These are phyloP conservation scores for Zygotorulaspora danielsina DNA, from an alignment of 805 yeast genomes.

Conservation along the genomic window DNA sequence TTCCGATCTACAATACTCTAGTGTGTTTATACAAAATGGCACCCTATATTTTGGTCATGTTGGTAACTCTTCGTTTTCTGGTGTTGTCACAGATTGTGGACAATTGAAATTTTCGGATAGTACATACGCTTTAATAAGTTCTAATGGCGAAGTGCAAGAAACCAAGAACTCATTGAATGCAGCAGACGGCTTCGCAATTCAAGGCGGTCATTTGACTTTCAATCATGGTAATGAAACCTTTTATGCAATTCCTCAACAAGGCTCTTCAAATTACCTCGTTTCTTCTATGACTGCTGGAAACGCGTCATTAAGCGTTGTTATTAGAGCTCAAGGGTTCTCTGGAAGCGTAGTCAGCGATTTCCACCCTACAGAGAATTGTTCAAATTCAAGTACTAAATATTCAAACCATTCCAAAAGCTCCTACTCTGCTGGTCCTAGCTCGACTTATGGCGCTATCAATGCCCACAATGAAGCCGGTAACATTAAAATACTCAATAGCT, in stretches of 20 bases:
- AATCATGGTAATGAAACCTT: conserved; percentile 34
- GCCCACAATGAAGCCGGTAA: conserved; percentile 9
- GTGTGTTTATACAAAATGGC: conserved; percentile 19
- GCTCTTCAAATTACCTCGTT: conserved; percentile 18
- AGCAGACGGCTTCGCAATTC: conserved; percentile 39
- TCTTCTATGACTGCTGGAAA: conserved; percentile 26
- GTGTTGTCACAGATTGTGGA: conserved; percentile 36
- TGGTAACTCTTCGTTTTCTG: conserved; percentile 18
- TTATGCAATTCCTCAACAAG: conserved; percentile 38
- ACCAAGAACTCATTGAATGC: conserved; percentile 24
- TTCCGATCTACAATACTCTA: conserved; percentile 34
- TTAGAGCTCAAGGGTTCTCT: conserved; percentile 16
- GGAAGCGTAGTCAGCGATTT: conserved; percentile 12
- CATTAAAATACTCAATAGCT: conserved; percentile 5
- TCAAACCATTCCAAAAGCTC: too few species aligned
- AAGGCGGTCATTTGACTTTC: conserved; percentile 38
- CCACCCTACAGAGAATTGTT: conserved; percentile 8
- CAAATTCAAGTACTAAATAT: too few species aligned
- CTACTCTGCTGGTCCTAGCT: background rate
- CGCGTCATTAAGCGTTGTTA: conserved; percentile 21
- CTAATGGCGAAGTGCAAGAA: conserved; percentile 22
- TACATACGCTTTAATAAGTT: conserved; percentile 29
- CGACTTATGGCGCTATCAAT: conserved; percentile 1
- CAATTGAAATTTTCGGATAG: conserved; percentile 30
- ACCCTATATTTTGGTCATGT: conserved; percentile 21